Evolutionary conservation across 148 eudicot genomes (phyloP), one percentile per base, ranked within the genome.

Genomic region (Gaultheria prostrata): DNA sequence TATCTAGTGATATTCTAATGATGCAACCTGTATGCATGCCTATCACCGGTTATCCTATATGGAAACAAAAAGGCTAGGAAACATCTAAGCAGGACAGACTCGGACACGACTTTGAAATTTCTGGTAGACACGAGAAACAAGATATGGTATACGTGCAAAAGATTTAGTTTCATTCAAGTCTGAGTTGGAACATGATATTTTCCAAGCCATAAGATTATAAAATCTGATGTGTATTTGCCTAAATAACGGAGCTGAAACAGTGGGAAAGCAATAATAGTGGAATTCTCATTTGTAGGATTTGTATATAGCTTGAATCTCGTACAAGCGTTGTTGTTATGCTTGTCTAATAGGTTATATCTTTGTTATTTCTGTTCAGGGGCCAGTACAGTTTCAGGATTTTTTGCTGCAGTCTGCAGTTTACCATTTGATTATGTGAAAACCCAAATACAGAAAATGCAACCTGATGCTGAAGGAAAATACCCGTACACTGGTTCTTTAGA

Each of bases 391-490:
- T 96, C 98, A 39, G 98, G 98, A 48, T 96, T 96, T 85, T 96
- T 93, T 79, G 98, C 98, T 63, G 86, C 98, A 61, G 98, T 98
- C 32, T 91, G 98, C 87, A 96, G 98, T 88, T 86, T 96, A 83
- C 98, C 98, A 1, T 96, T 94, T 84, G 98, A 96, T 84, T 96
- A 93, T 71, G 98, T 96, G 48, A 96, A 96, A 84, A 96, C 98
- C n/a, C 98, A 92, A 77, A 92, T 96, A 18, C 98, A 96, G 87
- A 96, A 96, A 82, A 96, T 96, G 98, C 98, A 96, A 84, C 98
- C 98, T 9, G 97, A 96, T 91, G 98, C 93, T 49, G 85, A 87
- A 78, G 98, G 98, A 48, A 96, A 94, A 83, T 90, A 83, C 75
- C 98, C 95, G 1, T 96, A 96, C 79, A 88, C 91, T 2, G 95